Evolutionary conservation across 2,329 filamentous ascomycete species (phyloP).

Genomic region (Gnomoniopsis sp.): DNA sequence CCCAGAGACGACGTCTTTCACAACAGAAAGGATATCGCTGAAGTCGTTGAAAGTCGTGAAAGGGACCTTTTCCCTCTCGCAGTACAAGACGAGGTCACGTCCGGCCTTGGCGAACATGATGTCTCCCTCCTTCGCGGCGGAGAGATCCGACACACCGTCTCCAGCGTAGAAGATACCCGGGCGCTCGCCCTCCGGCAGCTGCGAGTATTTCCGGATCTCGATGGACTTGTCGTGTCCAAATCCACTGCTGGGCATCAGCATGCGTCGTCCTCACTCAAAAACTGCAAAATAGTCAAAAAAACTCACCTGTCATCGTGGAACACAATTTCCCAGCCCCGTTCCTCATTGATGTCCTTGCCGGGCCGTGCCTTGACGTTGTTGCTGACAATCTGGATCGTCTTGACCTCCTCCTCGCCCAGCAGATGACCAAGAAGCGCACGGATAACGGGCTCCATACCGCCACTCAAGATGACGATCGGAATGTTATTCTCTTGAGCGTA

Average conservation of each 20-base stretch:
- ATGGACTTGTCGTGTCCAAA: slow-evolving; percentile 98
- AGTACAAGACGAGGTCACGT: slow-evolving; percentile 83
- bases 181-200: slow-evolving; percentile 62
- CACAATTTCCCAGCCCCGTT: slow-evolving; percentile 81
- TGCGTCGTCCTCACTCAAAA: background rate
- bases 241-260: slow-evolving; percentile 42
- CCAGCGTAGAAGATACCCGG: slow-evolving; percentile 93
- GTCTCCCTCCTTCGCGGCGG: slow-evolving; percentile 88
- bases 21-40: slow-evolving; percentile 70
- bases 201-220: slow-evolving; percentile 82
- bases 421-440: slow-evolving; percentile 75
- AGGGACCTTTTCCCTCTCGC: slow-evolving; percentile 77
- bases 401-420: slow-evolving; percentile 69
- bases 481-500: slow-evolving; percentile 82
- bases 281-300: slow-evolving; percentile 3
- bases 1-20: slow-evolving; percentile 73
- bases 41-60: slow-evolving; percentile 88
- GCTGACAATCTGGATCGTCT: slow-evolving; percentile 83
- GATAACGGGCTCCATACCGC: slow-evolving; percentile 92
- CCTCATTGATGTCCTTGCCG: slow-evolving; percentile 71
- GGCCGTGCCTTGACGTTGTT: slow-evolving; percentile 68
- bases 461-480: slow-evolving; percentile 86
- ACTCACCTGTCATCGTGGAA: slow-evolving; percentile 80
- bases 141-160: slow-evolving; percentile 89
- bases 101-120: slow-evolving; percentile 91